These are phyloP conservation scores for Spathaspora gorwiae DNA, from an alignment of 805 yeast genomes.

Conservation along the genomic window DNA sequence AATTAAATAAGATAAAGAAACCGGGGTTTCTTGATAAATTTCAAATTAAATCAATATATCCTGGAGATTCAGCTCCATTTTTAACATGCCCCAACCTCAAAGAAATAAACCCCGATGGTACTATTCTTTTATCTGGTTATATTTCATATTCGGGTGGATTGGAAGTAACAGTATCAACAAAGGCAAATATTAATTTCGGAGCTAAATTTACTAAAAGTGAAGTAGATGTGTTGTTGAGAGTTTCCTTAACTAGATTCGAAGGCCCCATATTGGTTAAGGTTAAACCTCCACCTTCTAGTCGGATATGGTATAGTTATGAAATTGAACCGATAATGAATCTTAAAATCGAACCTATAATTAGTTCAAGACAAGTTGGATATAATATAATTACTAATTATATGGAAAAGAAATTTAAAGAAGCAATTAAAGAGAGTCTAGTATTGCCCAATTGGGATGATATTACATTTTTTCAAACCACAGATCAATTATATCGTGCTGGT, in stretches of 20 bases:
- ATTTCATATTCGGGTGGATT: slow-evolving; percentile 73
- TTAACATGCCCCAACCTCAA: slow-evolving; percentile 67
- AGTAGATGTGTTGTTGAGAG: slow-evolving; percentile 66
- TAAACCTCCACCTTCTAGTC: slow-evolving; percentile 86
- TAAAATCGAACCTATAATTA: slow-evolving; percentile 85
- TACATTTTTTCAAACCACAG: slow-evolving; percentile 59
- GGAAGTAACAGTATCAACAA: slow-evolving; percentile 73
- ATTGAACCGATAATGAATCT: slow-evolving; percentile 71
- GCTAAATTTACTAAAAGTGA: slow-evolving; percentile 65
- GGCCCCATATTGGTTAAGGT: slow-evolving; percentile 69
- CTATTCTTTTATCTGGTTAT: slow-evolving; percentile 54
- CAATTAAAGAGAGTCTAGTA: slow-evolving; percentile 74
- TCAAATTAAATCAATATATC: slow-evolving; percentile 62
- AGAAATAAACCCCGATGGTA: slow-evolving; percentile 78
- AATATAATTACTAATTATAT: slow-evolving; percentile 76
- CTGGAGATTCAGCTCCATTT: slow-evolving; percentile 79
- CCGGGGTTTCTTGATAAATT: slow-evolving; percentile 89
- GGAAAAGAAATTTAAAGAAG: slow-evolving; percentile 72
- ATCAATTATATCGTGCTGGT: slow-evolving; percentile 85
- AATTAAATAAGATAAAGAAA: slow-evolving; percentile 71
- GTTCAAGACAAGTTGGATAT: slow-evolving; percentile 76
- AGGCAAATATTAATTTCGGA: slow-evolving; percentile 70
- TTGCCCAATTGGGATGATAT: slow-evolving; percentile 87
- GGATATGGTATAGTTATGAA: slow-evolving; percentile 89
- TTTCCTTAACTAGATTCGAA: slow-evolving; percentile 61